These are phyloP conservation scores for Xylaria cubensis DNA, from an alignment of 495 filamentous ascomycete species.

Conservation along the genomic window DNA sequence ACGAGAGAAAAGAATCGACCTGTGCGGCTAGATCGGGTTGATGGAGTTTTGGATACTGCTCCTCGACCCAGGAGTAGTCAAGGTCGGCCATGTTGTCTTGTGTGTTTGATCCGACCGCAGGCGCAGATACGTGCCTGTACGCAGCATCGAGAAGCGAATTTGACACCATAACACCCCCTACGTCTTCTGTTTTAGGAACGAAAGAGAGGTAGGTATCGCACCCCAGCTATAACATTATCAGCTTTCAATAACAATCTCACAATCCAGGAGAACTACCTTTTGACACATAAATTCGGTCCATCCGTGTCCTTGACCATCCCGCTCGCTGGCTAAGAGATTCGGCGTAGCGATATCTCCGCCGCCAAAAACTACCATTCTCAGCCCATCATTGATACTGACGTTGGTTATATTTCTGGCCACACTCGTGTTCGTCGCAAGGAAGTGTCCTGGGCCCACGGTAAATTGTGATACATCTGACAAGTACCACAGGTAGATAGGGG, in stretches of 20 bases:
- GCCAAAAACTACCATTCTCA: conserved; percentile 39
- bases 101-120: not conserved
- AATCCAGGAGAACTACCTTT: conserved; percentile 5
- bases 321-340: not conserved
- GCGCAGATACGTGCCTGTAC: conserved; percentile 28
- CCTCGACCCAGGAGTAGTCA: conserved; percentile 47
- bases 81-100: conserved; percentile 34
- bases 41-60: conserved; percentile 39
- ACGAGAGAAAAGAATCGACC: conserved; percentile 47
- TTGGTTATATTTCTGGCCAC: not conserved
- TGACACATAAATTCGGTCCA: conserved; percentile 30
- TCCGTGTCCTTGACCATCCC: not conserved
- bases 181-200: conserved; percentile 34
- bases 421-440: not conserved
- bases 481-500: conserved; percentile 12
- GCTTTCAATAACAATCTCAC: not conserved
- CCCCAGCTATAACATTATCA: conserved; percentile 39
- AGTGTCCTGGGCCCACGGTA: not conserved
- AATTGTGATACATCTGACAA: not conserved
- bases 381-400: conserved; percentile 14
- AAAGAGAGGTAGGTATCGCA: conserved; percentile 44
- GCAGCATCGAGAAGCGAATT: conserved; percentile 42
- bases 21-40: conserved; percentile 52
- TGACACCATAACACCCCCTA: conserved; percentile 38
- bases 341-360: conserved; percentile 35